Base-by-base conservation (phyloP, 2,329 filamentous ascomycete species). In the Ophidiomyces ophidiicola region DNA sequence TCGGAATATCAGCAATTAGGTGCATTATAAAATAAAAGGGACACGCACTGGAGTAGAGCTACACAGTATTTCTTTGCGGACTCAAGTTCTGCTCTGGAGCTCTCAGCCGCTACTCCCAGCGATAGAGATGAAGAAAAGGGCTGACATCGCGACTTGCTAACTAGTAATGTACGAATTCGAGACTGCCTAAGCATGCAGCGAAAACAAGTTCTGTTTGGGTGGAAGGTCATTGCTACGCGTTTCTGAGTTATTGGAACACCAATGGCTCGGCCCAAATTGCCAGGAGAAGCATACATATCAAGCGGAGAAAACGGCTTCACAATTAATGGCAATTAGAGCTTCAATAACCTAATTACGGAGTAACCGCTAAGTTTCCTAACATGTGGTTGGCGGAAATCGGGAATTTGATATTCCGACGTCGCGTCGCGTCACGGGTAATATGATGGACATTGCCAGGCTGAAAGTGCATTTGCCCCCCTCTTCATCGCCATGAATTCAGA, bases 31-130 rank as follows among this genome's bases (percentile, higher is more conserved):
- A 12, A 19, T 20, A 21, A 4, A 17, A 39, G 20, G 20, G 23
- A 28, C 14, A 37, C 50, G 36, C 62, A 74, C 72, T 62, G 62
- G 41, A 80, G 61, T 29, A 78, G 63, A 47, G 70, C 63, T n/a
- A 69, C 57, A 53, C 76, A 80, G 54, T 78, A 78, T 46, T 58
- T 60, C 42, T 69, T 63, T 7, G 76, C 72, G 33, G 68, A 63
- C 47, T 68, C 56, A 29, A 76, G 58, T 53, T 77, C 72, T 32
- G 59, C 58, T 37, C 59, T 53, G n/a, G 64, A 48, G 40, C 49
- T 46, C 21, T 49, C 46, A 43, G 49, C 40, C 40, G 50, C 28
- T 10, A 54, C 33, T 36, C 40, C 43, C 17, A 3, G 36, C 26
- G 29, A 53, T 51, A 28, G 36, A 43, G 40, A 48, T 53, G 48